phyloP scores from a whole-genome alignment of 352 stramenopile genomes.

The Globisporangium mamillatum region DNA sequence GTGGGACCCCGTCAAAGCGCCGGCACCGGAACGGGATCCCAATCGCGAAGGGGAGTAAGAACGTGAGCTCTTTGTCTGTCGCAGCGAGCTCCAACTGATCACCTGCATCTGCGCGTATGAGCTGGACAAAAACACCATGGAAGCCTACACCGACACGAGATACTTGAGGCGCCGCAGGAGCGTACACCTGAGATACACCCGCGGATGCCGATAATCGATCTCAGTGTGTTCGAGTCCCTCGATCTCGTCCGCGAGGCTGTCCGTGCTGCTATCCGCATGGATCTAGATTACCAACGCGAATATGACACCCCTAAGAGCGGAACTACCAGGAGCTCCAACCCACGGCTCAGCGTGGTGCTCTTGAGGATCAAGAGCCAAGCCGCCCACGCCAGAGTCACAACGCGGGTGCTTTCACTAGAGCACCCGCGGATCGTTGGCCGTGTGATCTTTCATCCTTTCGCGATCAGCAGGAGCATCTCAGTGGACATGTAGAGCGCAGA shows the following conservation, averaged over 20 bases:
- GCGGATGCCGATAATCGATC: slow-evolving; percentile 39
- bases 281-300: slow-evolving; percentile 69
- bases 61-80: slow-evolving; percentile 35
- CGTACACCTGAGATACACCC: slow-evolving; percentile 60
- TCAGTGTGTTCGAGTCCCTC: slow-evolving; percentile 48
- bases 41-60: slow-evolving; percentile 36
- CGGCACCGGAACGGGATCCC: slow-evolving; percentile 60
- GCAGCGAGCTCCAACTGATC: slow-evolving; percentile 26
- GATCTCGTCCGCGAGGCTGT: slow-evolving; percentile 66
- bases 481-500: slow-evolving; percentile 39
- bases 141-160: slow-evolving; percentile 54
- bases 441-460: slow-evolving; percentile 76
- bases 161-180: slow-evolving; percentile 45
- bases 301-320: slow-evolving; percentile 42
- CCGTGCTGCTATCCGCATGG: slow-evolving; percentile 61
- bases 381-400: slow-evolving; percentile 51
- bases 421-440: slow-evolving; percentile 29
- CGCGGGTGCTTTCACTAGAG: slow-evolving; percentile 37
- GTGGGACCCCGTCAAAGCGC: slow-evolving; percentile 22
- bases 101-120: slow-evolving; percentile 13
- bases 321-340: slow-evolving; percentile 33
- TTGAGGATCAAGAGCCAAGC: slow-evolving; percentile 36
- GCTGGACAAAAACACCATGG: slow-evolving; percentile 37
- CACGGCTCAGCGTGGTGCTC: slow-evolving; percentile 29
- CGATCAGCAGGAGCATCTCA: slow-evolving; percentile 53